Percentiles rank a stretch among this genome's conserved stretches.
Evolutionary conservation across 31 red algal species (phyloP).

Genomic region (Asparagopsis taxiformis): DNA sequence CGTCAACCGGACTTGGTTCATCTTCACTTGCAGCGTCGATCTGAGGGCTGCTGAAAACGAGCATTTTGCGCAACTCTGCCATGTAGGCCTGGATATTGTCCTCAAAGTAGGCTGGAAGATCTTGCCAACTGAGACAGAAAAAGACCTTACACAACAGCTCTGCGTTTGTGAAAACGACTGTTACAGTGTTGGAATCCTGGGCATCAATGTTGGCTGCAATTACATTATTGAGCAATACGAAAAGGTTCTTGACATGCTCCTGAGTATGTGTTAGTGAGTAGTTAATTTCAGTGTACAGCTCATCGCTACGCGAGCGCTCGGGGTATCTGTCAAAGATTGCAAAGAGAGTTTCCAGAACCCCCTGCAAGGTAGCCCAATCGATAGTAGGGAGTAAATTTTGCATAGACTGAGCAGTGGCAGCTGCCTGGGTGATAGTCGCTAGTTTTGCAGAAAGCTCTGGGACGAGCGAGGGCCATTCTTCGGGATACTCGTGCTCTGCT

Average conservation of each 20-base stretch:
- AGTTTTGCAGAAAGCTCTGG: constrained; percentile 68
- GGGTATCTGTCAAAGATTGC: constrained; percentile 96
- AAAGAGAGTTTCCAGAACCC: constrained; percentile 70
- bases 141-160: constrained; percentile 67
- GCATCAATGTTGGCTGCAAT: constrained; percentile 30
- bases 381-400: constrained; percentile 26
- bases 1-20: constrained; percentile 51
- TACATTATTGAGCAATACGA: constrained; percentile 34
- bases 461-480: constrained; percentile 83
- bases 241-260: constrained; percentile 55
- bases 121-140: constrained; percentile 93
- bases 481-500: constrained; percentile 84
- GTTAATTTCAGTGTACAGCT: constrained; percentile 91
- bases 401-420: constrained; percentile 1
- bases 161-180: constrained; percentile 44
- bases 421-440: constrained; percentile 4
- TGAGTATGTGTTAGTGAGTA: constrained; percentile 75
- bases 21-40: constrained; percentile 45
- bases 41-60: constrained; percentile 48
- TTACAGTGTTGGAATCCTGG: constrained; percentile 26
- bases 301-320: constrained; percentile 75
- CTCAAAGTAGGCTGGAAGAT: constrained; percentile 98
- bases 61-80: constrained; percentile 50
- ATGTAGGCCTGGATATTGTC: constrained; percentile 88
- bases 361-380: constrained; percentile 68